Evolutionary conservation across 108 stramenopile species (phyloP).

Genomic region (Halocafeteria seosinensis): DNA sequence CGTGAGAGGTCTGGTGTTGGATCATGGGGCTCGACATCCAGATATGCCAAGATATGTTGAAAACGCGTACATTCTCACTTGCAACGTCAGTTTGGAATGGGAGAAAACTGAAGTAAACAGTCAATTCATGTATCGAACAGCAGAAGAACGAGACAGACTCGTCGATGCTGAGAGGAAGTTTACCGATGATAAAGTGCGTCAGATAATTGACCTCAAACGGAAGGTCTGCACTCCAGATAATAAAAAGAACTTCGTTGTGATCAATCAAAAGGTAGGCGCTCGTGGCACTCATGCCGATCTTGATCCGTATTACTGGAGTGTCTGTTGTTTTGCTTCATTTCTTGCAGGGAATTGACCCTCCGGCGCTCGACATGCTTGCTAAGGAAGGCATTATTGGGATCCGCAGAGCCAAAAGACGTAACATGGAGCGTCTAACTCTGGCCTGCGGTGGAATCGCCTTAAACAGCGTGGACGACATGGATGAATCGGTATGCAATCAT

Average conservation of each 20-base stretch:
- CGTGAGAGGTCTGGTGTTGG: constrained; percentile 88
- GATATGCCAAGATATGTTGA: constrained; percentile 82
- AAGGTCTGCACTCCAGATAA: constrained; percentile 50
- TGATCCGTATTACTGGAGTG: too few relatives aligned
- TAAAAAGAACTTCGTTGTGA: constrained; percentile 78
- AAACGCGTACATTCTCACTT: constrained; percentile 89
- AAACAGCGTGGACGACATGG: constrained; percentile 78
- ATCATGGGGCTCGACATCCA: constrained; percentile 90
- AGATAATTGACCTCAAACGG: constrained; percentile 88
- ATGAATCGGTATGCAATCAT: constrained; percentile 47
- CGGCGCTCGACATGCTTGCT: constrained; percentile 89
- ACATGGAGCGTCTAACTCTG: constrained; percentile 94
- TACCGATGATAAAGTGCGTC: constrained; percentile 82
- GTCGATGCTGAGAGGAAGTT: constrained; percentile 89
- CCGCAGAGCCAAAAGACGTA: constrained; percentile 88
- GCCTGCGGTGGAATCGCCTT: constrained; percentile 89
- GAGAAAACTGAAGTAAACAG: constrained; percentile 94
- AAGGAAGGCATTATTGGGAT: constrained; percentile 95
- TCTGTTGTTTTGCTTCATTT: too few relatives aligned
- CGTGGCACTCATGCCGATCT: too few relatives aligned
- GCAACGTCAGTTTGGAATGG: constrained; percentile 93
- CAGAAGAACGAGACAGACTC: constrained; percentile 87
- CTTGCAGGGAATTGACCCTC: constrained; percentile 96
- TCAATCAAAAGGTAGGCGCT: constrained; percentile 99
- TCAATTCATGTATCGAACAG: constrained; percentile 79